phyloP scores from a whole-genome alignment of 495 filamentous ascomycete genomes.

The Penicillium robsamsonii region DNA sequence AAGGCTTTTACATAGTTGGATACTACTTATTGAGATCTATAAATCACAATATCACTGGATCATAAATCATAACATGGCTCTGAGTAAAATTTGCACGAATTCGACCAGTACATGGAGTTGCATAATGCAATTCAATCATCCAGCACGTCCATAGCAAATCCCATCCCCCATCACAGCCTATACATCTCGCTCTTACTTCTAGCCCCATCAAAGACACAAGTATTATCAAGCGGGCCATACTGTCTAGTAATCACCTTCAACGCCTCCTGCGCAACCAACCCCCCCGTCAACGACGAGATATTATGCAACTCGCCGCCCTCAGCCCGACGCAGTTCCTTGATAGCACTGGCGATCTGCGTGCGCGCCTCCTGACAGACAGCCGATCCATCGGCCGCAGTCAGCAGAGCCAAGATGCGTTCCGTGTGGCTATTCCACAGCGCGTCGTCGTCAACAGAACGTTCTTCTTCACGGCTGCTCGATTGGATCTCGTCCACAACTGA shows the following conservation, averaged over 20 bases:
- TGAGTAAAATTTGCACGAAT: not conserved
- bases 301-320: conserved; percentile 91
- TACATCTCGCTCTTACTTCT: conserved; percentile 71
- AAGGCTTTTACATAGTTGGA: not conserved
- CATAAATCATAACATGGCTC: conserved; percentile 6
- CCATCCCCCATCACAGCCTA: conserved; percentile 25
- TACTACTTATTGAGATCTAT: not conserved
- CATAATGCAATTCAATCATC: not conserved
- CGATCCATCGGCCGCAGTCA: conserved; percentile 50
- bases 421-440: conserved; percentile 41
- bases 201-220: conserved; percentile 89
- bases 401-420: conserved; percentile 39
- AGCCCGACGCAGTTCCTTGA: conserved; percentile 68
- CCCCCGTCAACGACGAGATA: conserved; percentile 84
- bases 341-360: conserved; percentile 50
- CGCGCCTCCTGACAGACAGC: conserved; percentile 35
- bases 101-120: not conserved
- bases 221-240: conserved; percentile 93
- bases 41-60: not conserved
- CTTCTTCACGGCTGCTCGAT: conserved; percentile 14
- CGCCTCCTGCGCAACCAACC: conserved; percentile 90
- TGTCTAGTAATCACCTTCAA: conserved; percentile 96
- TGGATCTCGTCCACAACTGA: conserved; percentile 46
- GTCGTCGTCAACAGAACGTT: conserved; percentile 35
- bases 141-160: not conserved